Conservation (phyloP, 345 rosid genomes). For the Mallotus nudiflorus region DNA sequence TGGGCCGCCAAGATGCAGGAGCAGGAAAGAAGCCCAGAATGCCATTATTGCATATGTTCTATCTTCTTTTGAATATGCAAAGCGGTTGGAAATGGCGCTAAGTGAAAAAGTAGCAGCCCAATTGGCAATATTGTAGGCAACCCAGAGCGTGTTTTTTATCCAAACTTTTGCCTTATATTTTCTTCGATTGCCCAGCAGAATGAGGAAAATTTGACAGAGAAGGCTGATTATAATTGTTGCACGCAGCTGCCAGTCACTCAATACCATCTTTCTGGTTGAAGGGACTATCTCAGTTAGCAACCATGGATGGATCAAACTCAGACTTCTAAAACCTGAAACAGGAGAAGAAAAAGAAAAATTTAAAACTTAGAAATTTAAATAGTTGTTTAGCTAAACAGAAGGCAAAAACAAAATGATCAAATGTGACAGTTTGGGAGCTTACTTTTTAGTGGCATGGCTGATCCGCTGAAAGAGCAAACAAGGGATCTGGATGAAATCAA, state of each 20-base stretch:
- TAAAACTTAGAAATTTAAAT: too few relatives aligned
- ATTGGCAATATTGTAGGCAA: not conserved
- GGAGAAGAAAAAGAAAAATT: too few relatives aligned
- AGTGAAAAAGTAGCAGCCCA: not conserved
- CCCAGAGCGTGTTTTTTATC: not conserved
- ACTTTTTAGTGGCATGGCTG: too few relatives aligned
- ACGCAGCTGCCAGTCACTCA: not conserved
- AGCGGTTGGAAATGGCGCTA: not conserved
- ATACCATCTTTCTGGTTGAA: not conserved
- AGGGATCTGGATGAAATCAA: too few relatives aligned
- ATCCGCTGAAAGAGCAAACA: too few relatives aligned
- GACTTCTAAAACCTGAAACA: not conserved
- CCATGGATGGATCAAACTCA: not conserved
- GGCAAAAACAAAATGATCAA: too few relatives aligned
- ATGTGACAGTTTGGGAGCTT: too few relatives aligned
- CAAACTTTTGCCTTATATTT: not conserved
- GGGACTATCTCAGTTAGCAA: not conserved
- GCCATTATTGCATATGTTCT: not conserved
- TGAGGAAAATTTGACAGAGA: not conserved
- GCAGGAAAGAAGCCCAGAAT: conserved; percentile 6
- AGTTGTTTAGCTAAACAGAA: too few relatives aligned
- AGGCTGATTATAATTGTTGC: not conserved
- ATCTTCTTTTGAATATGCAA: not conserved
- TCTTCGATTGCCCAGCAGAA: conserved; percentile 1
- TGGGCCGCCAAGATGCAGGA: not conserved